phyloP scores from a whole-genome alignment of 305 asterid genomes.

The Nicotiana rustica region DNA sequence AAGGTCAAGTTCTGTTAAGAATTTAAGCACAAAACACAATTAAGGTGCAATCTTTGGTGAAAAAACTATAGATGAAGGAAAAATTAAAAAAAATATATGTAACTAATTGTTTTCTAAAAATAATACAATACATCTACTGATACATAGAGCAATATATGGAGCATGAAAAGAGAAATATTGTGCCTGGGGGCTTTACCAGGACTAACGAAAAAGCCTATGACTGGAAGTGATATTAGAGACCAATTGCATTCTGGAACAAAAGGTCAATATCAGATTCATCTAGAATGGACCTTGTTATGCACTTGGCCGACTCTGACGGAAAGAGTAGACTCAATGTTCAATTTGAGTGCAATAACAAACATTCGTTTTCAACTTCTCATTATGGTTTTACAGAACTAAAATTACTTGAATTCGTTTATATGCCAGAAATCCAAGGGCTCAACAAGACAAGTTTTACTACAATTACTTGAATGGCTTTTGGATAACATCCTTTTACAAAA shows the following conservation, averaged over 20 bases:
- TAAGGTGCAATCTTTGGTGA: not conserved
- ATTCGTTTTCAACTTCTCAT: not conserved
- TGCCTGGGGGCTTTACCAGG: not conserved
- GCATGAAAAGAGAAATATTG: not conserved
- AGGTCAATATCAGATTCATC: not conserved
- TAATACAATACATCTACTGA: not conserved
- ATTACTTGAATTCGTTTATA: not conserved
- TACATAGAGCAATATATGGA: not conserved
- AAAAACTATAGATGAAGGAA: too few species aligned
- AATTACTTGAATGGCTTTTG: constrained; percentile 23
- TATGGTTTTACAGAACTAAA: not conserved
- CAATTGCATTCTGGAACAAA: not conserved
- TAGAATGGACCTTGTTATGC: not conserved
- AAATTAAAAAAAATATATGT: not conserved
- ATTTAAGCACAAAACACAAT: not conserved
- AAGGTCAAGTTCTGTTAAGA: constrained; percentile 5
- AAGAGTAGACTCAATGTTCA: not conserved
- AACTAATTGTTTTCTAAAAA: not conserved
- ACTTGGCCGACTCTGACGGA: constrained; percentile 1
- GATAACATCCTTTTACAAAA: not conserved
- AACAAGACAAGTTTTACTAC: not conserved
- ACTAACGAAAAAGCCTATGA: not conserved
- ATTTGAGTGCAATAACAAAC: not conserved
- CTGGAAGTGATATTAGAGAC: constrained; percentile 4
- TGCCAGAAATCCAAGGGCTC: constrained; percentile 4